phyloP scores from a whole-genome alignment of 2,329 filamentous ascomycete species.

The Ramularia collo-cygni region DNA sequence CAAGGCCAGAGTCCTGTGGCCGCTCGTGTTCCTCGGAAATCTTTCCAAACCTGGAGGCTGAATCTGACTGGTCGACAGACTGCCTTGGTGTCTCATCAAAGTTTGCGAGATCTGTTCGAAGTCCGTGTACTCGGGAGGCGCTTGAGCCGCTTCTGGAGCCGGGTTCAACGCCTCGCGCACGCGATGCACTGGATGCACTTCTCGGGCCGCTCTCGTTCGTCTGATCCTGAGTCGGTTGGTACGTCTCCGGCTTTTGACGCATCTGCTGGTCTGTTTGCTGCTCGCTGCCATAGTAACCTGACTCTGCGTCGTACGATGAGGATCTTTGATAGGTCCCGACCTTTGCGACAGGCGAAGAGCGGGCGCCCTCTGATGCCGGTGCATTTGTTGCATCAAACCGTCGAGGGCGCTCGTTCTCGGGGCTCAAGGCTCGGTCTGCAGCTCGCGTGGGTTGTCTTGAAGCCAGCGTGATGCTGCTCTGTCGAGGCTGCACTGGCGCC shows the following conservation, averaged over 20 bases:
- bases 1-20: slow-evolving; percentile 55
- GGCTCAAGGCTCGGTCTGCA: slow-evolving; percentile 26
- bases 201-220: slow-evolving; percentile 3
- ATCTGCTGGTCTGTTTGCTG: slow-evolving; percentile 8
- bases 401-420: slow-evolving; percentile 24
- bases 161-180: neutral
- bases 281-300: slow-evolving; percentile 7
- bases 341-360: slow-evolving; percentile 5
- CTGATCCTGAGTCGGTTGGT: slow-evolving; percentile 27
- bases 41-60: slow-evolving; percentile 22
- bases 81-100: slow-evolving; percentile 20
- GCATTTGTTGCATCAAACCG: slow-evolving; percentile 19
- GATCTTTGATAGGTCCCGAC: slow-evolving; percentile 13
- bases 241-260: slow-evolving; percentile 25
- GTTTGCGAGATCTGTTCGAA: slow-evolving; percentile 26
- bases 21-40: slow-evolving; percentile 35
- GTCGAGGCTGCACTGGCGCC: slow-evolving; percentile 51
- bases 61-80: slow-evolving; percentile 20
- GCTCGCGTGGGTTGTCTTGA: slow-evolving; percentile 26
- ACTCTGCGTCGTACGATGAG: slow-evolving; percentile 14
- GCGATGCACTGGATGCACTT: slow-evolving; percentile 11
- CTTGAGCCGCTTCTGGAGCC: slow-evolving; percentile 1
- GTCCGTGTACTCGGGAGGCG: slow-evolving; percentile 9
- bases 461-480: slow-evolving; percentile 17
- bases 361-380: slow-evolving; percentile 8